Evolutionary conservation across 495 filamentous ascomycete species (phyloP).

Genomic region (Lindgomyces ingoldianus): DNA sequence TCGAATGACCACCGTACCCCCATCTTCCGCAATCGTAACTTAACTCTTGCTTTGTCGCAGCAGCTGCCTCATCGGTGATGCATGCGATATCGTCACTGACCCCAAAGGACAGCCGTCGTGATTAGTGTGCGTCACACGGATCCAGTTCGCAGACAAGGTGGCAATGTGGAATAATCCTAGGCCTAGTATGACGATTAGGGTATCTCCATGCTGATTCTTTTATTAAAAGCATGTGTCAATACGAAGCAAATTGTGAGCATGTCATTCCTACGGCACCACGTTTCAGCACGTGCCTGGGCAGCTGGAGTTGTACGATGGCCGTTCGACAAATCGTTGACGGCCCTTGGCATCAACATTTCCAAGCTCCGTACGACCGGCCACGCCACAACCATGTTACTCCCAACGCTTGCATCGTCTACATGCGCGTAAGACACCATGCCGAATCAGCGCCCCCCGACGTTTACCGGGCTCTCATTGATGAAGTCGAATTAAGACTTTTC

Average conservation of each 20-base stretch:
- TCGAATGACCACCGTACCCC: conserved; percentile 1
- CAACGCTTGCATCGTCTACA: conserved; percentile 11
- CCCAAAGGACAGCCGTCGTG: neutral
- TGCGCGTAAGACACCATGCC: neutral
- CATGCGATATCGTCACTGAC: neutral
- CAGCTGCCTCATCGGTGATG: neutral
- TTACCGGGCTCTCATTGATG: neutral
- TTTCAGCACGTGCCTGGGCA: conserved; percentile 20
- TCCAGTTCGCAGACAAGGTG: neutral
- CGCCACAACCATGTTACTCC: conserved; percentile 14
- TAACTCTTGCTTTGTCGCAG: neutral
- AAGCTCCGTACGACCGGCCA: conserved; percentile 21
- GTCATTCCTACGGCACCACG: conserved; percentile 25
- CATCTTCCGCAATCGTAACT: neutral
- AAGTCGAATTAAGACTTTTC: conserved; percentile 13
- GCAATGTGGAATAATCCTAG: neutral
- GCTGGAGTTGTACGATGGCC: neutral
- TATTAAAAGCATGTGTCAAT: conserved; percentile 26
- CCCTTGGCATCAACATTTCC: neutral
- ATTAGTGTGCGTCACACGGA: neutral
- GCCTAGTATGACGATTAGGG: neutral
- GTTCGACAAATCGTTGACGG: neutral
- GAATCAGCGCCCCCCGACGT: neutral
- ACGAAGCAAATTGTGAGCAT: conserved; percentile 4
- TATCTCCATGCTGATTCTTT: conserved; percentile 8